Percentiles rank a stretch among this genome's conserved stretches.
Evolutionary conservation across 2,329 filamentous ascomycete genomes (phyloP).

Genomic region (Mollisia scopiformis): DNA sequence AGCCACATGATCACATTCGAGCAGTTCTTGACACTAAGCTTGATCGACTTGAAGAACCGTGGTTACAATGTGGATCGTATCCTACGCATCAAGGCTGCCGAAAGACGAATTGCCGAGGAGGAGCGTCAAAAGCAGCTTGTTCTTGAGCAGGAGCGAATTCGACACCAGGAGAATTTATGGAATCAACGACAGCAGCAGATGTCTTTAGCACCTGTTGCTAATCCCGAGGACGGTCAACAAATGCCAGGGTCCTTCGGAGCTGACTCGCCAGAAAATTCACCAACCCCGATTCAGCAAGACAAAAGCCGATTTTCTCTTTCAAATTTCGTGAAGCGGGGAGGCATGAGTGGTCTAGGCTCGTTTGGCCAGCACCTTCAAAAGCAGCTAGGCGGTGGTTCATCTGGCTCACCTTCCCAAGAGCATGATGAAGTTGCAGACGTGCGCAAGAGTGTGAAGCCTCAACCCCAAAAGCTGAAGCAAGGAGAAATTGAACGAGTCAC

Average conservation of each 20-base stretch:
- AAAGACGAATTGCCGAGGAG: constrained; percentile 85
- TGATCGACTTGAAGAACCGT: constrained; percentile 79
- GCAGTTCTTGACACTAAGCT: constrained; percentile 82
- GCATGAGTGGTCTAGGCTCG: constrained; percentile 53
- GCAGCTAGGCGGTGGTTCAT: constrained; percentile 39
- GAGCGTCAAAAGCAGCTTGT: constrained; percentile 75
- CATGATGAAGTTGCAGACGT: too few relatives aligned
- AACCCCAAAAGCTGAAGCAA: background rate
- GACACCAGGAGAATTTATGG: constrained; percentile 57
- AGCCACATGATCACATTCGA: constrained; percentile 91
- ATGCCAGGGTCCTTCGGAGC: constrained; percentile 77
- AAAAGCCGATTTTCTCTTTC: constrained; percentile 63
- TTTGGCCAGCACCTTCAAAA: constrained; percentile 39
- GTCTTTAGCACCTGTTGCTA: constrained; percentile 4
- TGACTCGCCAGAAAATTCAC: constrained; percentile 61
- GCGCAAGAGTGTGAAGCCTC: too few relatives aligned
- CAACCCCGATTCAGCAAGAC: constrained; percentile 47
- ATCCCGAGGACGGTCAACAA: constrained; percentile 34
- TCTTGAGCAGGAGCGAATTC: constrained; percentile 70
- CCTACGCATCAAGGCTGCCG: constrained; percentile 81
- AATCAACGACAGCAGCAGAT: constrained; percentile 31
- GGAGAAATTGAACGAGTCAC: constrained; percentile 50
- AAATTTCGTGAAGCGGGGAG: constrained; percentile 66
- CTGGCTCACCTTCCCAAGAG: background rate
- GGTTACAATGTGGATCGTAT: constrained; percentile 98